A percentile compares a stretch with the other conserved stretches of the same genome.
These are phyloP conservation scores for Brassica cretica DNA, from an alignment of 345 rosid species.

Conservation along the genomic window DNA sequence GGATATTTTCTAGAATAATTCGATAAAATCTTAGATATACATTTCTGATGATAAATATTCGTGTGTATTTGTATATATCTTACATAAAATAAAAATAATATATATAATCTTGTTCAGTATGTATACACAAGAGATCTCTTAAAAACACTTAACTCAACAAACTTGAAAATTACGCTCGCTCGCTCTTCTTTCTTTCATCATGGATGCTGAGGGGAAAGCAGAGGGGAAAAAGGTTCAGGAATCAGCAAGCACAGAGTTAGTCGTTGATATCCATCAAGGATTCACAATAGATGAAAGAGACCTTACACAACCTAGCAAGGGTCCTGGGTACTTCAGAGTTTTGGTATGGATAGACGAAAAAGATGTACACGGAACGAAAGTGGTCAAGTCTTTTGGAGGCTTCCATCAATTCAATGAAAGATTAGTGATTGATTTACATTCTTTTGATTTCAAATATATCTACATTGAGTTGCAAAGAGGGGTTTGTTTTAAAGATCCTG, in stretches of 20 bases:
- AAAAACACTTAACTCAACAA: background rate
- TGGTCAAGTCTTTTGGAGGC: background rate
- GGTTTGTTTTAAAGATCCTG: background rate
- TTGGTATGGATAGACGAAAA: background rate
- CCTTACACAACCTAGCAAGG: background rate
- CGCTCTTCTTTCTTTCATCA: background rate
- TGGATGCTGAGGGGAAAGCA: background rate
- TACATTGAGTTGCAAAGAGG: constrained; percentile 6
- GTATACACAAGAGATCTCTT: background rate
- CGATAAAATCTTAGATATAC: background rate
- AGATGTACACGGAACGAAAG: background rate
- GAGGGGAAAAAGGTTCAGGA: background rate
- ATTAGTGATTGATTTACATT: background rate
- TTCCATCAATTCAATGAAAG: background rate
- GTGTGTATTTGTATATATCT: background rate
- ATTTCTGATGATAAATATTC: background rate
- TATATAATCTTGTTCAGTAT: background rate
- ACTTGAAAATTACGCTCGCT: background rate
- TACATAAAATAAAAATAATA: background rate
- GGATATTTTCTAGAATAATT: background rate
- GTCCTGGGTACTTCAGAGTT: background rate
- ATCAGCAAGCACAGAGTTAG: background rate
- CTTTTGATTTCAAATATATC: background rate
- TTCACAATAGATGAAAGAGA: background rate
- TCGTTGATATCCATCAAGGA: background rate